Base-by-base conservation (phyloP, 2,329 filamentous ascomycete species). In the Colletotrichum viniferum region DNA sequence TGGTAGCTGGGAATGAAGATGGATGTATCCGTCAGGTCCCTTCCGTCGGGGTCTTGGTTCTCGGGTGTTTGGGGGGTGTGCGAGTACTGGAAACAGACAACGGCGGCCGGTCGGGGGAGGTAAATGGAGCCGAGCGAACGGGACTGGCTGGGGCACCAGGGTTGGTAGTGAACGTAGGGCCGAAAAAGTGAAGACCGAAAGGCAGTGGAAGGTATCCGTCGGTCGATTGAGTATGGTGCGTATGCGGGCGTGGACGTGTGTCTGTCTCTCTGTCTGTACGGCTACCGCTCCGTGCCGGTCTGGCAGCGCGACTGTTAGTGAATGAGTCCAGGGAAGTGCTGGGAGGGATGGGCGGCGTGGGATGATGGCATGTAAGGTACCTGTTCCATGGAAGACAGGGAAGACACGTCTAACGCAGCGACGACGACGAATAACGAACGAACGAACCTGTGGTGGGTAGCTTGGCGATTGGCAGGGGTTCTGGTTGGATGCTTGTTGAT, bases 181-280 rank as follows among this genome's bases (percentile, higher is more conserved):
- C 69, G 73, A 76, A 76, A 69, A 76, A 76, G 64, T 76, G 73
- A 73, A 61, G 73, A 43, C 73, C 73, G 73, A 76, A 76, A 48
- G 58, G 58, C 32, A 62, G 55, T 24, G 16, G n/a, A 26, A 16
- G 61, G 28, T 36, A 52, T 67, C 69, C 62, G 73, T 67, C 56
- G 32, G 36, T 69, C 38, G 55, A 48, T 28, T 67, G 62, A 55
- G 9, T 72, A n/a, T 65, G 36, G 36, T 71, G 68, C 9, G 38
- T n/a, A 18, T 55, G 24, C 60, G 55, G 55, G 26, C 55, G 55
- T 24, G 21, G 55, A 24, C 24, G 55, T 58, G 38, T 10, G 18
- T 2, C 18, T 48, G 38, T n/a, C 18, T 48, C 5, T 43, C 38
- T 60, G 28, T 60, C 43, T 52, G 10, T 21, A 52, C 43, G n/a